phyloP scores from a whole-genome alignment of 192 early-diverging fungal genomes.

The Haplosporangium gracile region DNA sequence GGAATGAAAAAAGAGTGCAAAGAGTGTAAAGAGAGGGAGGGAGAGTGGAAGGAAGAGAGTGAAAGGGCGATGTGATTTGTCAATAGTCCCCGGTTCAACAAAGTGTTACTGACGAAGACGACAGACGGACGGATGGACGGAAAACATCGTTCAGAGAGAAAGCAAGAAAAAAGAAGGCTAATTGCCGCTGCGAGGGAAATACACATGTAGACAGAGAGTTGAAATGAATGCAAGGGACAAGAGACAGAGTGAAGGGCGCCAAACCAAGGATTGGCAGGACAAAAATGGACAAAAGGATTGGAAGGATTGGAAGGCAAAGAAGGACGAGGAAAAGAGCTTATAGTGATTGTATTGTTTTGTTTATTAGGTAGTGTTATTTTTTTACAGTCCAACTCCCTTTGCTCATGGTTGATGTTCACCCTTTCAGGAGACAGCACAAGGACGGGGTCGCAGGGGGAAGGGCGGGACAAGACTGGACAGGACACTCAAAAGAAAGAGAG shows the following conservation, averaged over 20 bases:
- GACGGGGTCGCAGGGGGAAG: neutral
- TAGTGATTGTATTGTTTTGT: neutral
- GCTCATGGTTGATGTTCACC: neutral
- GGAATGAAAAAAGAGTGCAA: neutral
- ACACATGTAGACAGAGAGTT: neutral
- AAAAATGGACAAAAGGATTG: neutral
- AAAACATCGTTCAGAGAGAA: neutral
- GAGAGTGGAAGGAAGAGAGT: neutral
- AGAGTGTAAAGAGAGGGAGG: neutral
- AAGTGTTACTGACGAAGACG: no score
- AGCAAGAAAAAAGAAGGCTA: neutral
- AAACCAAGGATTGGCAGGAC: neutral
- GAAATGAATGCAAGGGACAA: constrained; percentile 5
- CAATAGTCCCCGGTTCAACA: no score
- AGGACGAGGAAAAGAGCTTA: neutral
- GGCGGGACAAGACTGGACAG: no score
- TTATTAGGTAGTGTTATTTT: neutral
- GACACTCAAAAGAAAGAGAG: neutral
- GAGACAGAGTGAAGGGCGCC: neutral
- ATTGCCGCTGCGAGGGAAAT: neutral
- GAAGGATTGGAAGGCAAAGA: neutral
- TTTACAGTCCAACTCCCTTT: neutral
- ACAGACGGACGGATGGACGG: neutral
- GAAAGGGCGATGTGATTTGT: neutral
- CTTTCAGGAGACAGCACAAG: constrained; percentile 2